Evolutionary conservation across 805 yeast species (phyloP), one percentile per base, ranked within the genome.

Genomic region (Candida sphagnicola): DNA sequence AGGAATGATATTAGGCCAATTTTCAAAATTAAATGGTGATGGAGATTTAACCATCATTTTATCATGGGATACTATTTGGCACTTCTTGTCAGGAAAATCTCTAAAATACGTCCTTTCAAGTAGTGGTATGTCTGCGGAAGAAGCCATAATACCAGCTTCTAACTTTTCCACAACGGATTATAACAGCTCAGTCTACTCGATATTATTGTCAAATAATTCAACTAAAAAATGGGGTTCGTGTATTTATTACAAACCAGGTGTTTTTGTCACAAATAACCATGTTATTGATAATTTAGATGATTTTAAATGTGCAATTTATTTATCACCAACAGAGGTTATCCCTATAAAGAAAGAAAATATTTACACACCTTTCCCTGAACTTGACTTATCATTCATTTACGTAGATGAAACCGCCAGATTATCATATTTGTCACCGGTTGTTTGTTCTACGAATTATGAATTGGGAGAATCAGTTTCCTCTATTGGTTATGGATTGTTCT

Each of bases 201-300:
- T 57, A 3, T 35, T 47, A 8, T 28, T 55, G 8, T 17, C 36
- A 3, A 38, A 31, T 16, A 28, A 14, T 18, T 4, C 10, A 21
- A 18, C 31, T 15, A 31, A 26, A 19, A 41, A 53, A n/a, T 71
- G 77, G 77, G 77, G 76, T 1, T 62, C 74, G 5, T 65, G 74
- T 14, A 57, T 70, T 1, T 43, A 60, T n/a, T 56, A 63, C 38
- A 54, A 59, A 29, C 28, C 43, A 1, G 44, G 46, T 12, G 53
- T 65, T 4, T 39, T 72, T 4, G 50, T 69, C 4, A 71, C 77
- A 5, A 72, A 72, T 44, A 38, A 56, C 26, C 77, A 72, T 45
- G 77, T 72, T 1, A 48, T 54, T n/a, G 48, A 47, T 18, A 15
- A 26, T 30, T 16, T 29, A n/a, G 13, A 12, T 10, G 3, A 25